Evolutionary conservation across 1,139 yeast species (phyloP).

Genomic region (Ogataea hybrid): DNA sequence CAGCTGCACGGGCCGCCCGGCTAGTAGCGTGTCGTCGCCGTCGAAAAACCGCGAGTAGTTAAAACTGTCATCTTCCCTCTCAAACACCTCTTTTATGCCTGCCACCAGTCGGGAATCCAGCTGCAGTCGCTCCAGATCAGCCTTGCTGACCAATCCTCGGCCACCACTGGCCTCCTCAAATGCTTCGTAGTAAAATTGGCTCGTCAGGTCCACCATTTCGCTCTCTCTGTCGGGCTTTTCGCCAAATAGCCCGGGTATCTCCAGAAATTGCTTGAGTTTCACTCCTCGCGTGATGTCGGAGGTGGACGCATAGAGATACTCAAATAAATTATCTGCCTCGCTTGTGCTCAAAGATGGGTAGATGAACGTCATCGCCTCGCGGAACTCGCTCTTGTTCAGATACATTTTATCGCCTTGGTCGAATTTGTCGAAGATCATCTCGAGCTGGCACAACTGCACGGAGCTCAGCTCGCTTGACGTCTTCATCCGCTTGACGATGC

Average conservation of each 20-base stretch:
- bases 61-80: conserved; percentile 11
- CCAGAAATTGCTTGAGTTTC: conserved; percentile 23
- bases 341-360: conserved; percentile 23
- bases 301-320: conserved; percentile 24
- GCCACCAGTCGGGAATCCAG: conserved; percentile 16
- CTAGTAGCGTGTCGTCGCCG: conserved; percentile 18
- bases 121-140: conserved; percentile 20
- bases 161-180: conserved; percentile 22
- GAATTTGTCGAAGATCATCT: conserved; percentile 26
- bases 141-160: conserved; percentile 13
- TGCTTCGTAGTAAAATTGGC: conserved; percentile 23
- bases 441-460: conserved; percentile 18
- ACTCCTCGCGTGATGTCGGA: conserved; percentile 26
- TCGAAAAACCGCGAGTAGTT: conserved; percentile 23
- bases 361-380: conserved; percentile 56
- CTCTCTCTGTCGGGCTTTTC: conserved; percentile 9
- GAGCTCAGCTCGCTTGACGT: conserved; percentile 5
- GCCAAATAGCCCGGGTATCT: conserved; percentile 19
- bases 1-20: conserved; percentile 4
- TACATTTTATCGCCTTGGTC: conserved; percentile 42
- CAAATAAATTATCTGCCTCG: conserved; percentile 28
- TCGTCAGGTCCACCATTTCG: conserved; percentile 20
- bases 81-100: conserved; percentile 16
- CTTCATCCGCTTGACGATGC: conserved; percentile 10
- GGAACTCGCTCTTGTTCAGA: conserved; percentile 70